These are phyloP conservation scores for Chlamydomonas eustigma DNA, from an alignment of 139 green algal species.

Conservation along the genomic window DNA sequence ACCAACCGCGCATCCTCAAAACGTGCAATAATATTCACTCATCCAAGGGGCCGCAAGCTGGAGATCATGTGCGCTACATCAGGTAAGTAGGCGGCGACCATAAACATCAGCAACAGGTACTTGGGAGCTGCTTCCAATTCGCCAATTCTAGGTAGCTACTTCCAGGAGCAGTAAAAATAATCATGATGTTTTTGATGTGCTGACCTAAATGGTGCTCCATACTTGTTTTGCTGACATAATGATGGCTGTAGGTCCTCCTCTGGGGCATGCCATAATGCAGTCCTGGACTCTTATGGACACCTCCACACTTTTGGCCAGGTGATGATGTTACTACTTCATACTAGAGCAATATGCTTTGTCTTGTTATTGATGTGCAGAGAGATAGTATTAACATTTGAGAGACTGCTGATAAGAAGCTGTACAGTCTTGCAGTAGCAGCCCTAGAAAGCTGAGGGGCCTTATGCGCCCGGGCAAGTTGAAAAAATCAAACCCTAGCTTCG, in stretches of 20 bases:
- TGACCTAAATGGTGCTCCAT: not conserved
- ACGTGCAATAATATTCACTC: not conserved
- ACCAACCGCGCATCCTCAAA: not conserved
- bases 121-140: no score
- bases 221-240: not conserved
- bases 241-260: slow-evolving; percentile 9
- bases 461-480: not conserved
- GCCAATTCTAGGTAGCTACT: no score
- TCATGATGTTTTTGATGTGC: not conserved
- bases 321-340: not conserved
- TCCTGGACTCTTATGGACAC: slow-evolving; percentile 1
- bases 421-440: no score
- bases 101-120: no score
- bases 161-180: no score
- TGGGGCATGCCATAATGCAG: slow-evolving; percentile 8
- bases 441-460: no score
- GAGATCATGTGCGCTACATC: not conserved
- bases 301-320: slow-evolving; percentile 10
- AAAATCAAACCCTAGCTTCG: not conserved
- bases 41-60: not conserved
- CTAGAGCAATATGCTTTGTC: not conserved
- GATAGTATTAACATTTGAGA: not conserved
- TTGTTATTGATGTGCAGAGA: not conserved
- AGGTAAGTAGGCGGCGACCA: not conserved
- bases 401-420: not conserved